Evolutionary conservation across 2,329 filamentous ascomycete genomes (phyloP).

Genomic region (Huntiella savannae): DNA sequence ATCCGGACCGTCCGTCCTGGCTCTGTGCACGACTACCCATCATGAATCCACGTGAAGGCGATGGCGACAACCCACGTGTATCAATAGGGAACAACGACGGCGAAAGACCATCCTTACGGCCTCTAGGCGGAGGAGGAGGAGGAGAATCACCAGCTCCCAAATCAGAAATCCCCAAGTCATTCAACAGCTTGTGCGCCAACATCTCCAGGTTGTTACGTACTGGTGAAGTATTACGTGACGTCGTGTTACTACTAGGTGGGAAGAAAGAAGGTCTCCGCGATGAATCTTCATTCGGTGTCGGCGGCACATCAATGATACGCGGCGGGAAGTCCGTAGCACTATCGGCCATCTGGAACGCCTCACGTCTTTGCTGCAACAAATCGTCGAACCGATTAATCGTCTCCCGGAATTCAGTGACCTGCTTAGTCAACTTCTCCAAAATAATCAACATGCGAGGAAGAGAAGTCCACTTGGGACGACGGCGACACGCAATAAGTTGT

Average conservation of each 20-base stretch:
- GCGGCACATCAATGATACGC: slow-evolving; percentile 11
- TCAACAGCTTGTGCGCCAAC: slow-evolving; percentile 42
- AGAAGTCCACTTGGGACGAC: slow-evolving; percentile 34
- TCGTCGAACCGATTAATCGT: slow-evolving; percentile 55
- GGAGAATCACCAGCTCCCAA: slow-evolving; percentile 3
- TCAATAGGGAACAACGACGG: slow-evolving; percentile 4
- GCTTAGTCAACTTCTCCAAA: slow-evolving; percentile 40
- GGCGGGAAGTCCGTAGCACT: slow-evolving; percentile 22
- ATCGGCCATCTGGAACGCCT: slow-evolving; percentile 44
- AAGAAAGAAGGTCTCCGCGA: slow-evolving; percentile 11
- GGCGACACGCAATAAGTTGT: slow-evolving; percentile 22
- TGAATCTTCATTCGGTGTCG: slow-evolving; percentile 12
- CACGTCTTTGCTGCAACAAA: slow-evolving; percentile 44
- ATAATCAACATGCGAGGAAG: slow-evolving; percentile 36
- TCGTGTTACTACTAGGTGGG: slow-evolving; percentile 23
- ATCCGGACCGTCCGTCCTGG: background rate
- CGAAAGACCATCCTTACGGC: slow-evolving; percentile 25
- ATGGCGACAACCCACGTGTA: slow-evolving; percentile 2
- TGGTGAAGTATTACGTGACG: slow-evolving; percentile 27
- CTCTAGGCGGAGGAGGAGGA: slow-evolving; percentile 23
- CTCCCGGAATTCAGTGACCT: slow-evolving; percentile 41
- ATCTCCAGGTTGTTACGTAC: slow-evolving; percentile 37
- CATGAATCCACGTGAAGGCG: slow-evolving; percentile 1
- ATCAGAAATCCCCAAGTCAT: slow-evolving; percentile 35
- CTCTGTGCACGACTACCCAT: background rate